Evolutionary conservation across 768 basidiomycete species (phyloP), one percentile per base, ranked within the genome.

Genomic region (Heimioporus sp.): DNA sequence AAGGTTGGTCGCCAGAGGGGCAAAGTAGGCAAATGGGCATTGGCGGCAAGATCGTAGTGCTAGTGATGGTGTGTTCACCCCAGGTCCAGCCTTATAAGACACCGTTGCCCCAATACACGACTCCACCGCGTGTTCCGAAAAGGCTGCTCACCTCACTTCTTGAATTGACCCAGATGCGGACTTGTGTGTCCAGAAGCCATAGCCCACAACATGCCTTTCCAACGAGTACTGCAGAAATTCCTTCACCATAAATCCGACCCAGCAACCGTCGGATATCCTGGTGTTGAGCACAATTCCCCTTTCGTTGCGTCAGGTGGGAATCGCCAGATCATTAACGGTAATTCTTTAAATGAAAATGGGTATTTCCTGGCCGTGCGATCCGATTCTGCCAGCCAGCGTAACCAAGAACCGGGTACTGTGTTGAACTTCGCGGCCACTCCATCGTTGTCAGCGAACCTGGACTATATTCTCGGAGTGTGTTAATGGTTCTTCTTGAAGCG

Each of bases 21-120:
- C 65, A 68, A 44, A 61, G 51, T 8, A 61, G 47, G 49, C 63
- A 67, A 49, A 55, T 36, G 44, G 59, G 59, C 63, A 67, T 68
- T 37, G 52, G 31, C 46, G 49, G 48, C 17, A 45, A 54, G 55
- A 61, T 59, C 50, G 59, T 49, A 49, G 54, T 50, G 41, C 56
- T 39, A 46, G 53, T 52, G 49, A 46, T 44, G 49, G 43, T 34
- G 46, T 36, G 56, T 39, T 52, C 32, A 30, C 39, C 54, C 56
- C 56, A 50, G 51, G 56, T 37, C 46, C 49, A 56, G 60, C 49
- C 60, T 65, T 68, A 58, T 68, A 68, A 59, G 62, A 62, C 57
- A 59, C 64, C 55, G 51, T 48, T 51, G 66, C 66, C 65, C 66
- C 64, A 58, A 53, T 50, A 60, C 65, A 67, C 65, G 65, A 67